Evolutionary conservation across 345 rosid genomes (phyloP).

Genomic region (Hibiscus trionum): DNA sequence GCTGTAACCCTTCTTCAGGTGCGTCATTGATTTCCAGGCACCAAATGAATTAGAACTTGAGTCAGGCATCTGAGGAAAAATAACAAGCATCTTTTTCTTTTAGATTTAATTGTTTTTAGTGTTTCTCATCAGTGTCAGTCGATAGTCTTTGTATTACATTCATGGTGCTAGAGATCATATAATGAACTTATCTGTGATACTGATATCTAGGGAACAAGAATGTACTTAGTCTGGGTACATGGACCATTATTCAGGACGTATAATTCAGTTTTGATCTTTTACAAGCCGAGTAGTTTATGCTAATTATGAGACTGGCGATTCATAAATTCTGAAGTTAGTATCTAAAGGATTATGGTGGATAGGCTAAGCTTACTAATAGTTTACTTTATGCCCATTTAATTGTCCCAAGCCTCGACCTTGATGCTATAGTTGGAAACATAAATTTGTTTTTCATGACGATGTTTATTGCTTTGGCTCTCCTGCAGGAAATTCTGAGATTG

Average conservation of each 20-base stretch:
- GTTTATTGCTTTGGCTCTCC: neutral
- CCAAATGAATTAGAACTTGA: neutral
- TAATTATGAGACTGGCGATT: neutral
- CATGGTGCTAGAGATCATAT: neutral
- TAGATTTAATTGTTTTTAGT: neutral
- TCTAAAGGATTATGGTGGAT: neutral
- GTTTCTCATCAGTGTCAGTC: neutral
- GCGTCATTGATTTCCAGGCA: neutral
- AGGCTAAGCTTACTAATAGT: neutral
- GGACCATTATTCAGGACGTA: neutral
- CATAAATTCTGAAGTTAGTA: neutral
- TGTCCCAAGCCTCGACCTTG: neutral
- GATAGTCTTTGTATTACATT: neutral
- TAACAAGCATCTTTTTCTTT: neutral
- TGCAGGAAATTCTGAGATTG: conserved; percentile 82
- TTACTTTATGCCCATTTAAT: neutral
- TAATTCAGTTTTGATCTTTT: neutral
- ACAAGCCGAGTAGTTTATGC: neutral
- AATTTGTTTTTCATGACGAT: conserved; percentile 4
- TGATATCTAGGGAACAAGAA: neutral
- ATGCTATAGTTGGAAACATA: neutral
- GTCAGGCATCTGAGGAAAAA: neutral
- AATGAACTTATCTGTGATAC: neutral
- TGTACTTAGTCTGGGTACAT: neutral
- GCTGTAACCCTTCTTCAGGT: conserved; percentile 94